phyloP scores from a whole-genome alignment of 768 basidiomycete genomes.

The Coprinopsis strossmayeri region DNA sequence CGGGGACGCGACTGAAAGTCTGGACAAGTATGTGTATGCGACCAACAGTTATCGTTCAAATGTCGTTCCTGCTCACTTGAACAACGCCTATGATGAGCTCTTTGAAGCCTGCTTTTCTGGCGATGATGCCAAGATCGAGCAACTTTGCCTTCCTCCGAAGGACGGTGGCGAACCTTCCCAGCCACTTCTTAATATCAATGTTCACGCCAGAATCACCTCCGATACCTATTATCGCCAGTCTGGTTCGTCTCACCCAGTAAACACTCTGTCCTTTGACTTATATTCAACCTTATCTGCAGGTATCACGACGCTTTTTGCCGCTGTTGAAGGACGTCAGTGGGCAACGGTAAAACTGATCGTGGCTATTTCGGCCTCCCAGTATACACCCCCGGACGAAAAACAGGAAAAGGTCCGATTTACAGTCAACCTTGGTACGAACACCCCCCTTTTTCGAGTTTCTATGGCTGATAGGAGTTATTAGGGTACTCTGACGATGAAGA shows the following conservation, averaged over 20 bases:
- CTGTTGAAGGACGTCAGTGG: constrained; percentile 45
- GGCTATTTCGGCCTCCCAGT: constrained; percentile 50
- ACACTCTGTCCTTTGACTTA: too few species aligned
- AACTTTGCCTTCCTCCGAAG: constrained; percentile 44
- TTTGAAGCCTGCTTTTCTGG: constrained; percentile 52
- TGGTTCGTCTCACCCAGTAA: not conserved
- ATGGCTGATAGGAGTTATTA: too few species aligned
- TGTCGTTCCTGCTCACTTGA: constrained; percentile 27
- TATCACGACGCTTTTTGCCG: constrained; percentile 43
- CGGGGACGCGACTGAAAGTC: not conserved
- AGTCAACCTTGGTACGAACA: too few species aligned
- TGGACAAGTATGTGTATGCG: constrained; percentile 9
- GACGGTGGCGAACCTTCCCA: constrained; percentile 17
- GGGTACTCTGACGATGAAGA: constrained; percentile 36
- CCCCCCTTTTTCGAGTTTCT: constrained; percentile 22
- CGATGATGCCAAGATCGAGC: constrained; percentile 42
- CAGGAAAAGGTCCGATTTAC: constrained; percentile 28
- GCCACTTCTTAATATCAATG: constrained; percentile 38
- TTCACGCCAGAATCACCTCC: too few species aligned
- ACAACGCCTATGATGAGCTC: constrained; percentile 41
- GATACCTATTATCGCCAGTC: too few species aligned
- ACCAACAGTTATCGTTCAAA: constrained; percentile 18
- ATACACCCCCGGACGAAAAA: constrained; percentile 29
- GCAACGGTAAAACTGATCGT: constrained; percentile 52
- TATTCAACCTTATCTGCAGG: constrained; percentile 23